These are phyloP conservation scores for Candida smagusa DNA, from an alignment of 1,139 yeast species.

Conservation along the genomic window DNA sequence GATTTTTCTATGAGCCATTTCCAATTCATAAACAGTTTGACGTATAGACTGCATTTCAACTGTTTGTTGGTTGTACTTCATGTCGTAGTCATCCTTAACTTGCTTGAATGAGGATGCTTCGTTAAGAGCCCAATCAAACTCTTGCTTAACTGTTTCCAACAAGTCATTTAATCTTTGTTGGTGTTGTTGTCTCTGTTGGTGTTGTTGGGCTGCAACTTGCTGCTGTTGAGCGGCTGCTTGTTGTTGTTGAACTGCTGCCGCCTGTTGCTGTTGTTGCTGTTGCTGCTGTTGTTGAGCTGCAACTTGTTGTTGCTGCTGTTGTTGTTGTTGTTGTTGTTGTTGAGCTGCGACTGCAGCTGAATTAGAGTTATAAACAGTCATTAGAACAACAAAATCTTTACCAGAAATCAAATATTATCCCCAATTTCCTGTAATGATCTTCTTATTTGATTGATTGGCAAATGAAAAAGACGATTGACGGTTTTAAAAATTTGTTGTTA, in stretches of 20 bases:
- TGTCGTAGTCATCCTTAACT: slow-evolving; percentile 92
- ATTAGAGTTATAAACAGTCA: slow-evolving; percentile 39
- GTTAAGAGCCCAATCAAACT: slow-evolving; percentile 79
- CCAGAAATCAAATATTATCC: too few relatives aligned
- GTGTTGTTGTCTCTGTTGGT: slow-evolving; percentile 42
- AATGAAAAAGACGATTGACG: background rate
- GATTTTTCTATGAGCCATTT: slow-evolving; percentile 90
- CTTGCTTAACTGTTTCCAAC: slow-evolving; percentile 88
- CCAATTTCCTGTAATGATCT: too few relatives aligned
- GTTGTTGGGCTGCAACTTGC: slow-evolving; percentile 11
- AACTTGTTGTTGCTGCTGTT: slow-evolving; percentile 17
- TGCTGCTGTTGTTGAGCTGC: slow-evolving; percentile 22
- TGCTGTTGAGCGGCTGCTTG: slow-evolving; percentile 21
- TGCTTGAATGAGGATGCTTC: slow-evolving; percentile 86
- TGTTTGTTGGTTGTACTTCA: slow-evolving; percentile 86
- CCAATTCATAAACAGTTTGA: slow-evolving; percentile 90
- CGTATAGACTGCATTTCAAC: slow-evolving; percentile 94
- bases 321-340: slow-evolving; percentile 22
- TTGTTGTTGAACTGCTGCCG: slow-evolving; percentile 22
- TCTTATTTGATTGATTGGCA: too few relatives aligned
- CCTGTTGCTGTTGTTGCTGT: slow-evolving; percentile 16
- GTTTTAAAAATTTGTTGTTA: background rate
- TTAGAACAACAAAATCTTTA: slow-evolving; percentile 7
- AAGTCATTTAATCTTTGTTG: slow-evolving; percentile 67
- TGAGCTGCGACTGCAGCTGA: slow-evolving; percentile 28